Evolutionary conservation across 805 yeast genomes (phyloP), one percentile per base, ranked within the genome.

Genomic region (Saturnispora bothae): DNA sequence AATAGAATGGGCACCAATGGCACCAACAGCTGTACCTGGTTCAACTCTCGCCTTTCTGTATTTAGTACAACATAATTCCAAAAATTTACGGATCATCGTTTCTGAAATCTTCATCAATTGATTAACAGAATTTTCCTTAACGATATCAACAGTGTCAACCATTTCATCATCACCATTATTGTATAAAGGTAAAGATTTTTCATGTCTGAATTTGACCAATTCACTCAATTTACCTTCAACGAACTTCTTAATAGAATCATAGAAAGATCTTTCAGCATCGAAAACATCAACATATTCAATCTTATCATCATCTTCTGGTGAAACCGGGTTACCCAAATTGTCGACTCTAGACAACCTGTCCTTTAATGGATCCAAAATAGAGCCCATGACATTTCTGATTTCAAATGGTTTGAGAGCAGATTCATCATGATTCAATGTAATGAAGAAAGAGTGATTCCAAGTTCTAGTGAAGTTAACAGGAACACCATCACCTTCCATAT

Each of bases 1-100:
- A 66, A 92, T 92, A 31, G 96, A 84, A 58, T 92, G 98, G 0
- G 98, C 98, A 49, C 97, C 98, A 63, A 92, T 88, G 19, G 98
- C 97, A 48, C 98, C 98, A 39, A 92, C 97, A 3, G 98, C 98
- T 4, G 98, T 92, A 45, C 97, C 98, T 1, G 98, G 98, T 59
- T 92, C 98, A 14, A 92, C 96, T 61, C 78, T 79, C 6, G 98
- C 96, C 48, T 80, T 71, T 39, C 76, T 75, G 54, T 92, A 92
- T 61, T 92, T 92, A 48, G 66, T 64, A 43, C 89, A 68, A 48
- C 96, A 83, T 49, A 82, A 73, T 34, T 72, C 69, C 52, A 92
- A 64, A 60, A 92, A 92, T 47, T 67, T 71, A 13, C 58, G 59
- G 14, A 92, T 71, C 45, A 79, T 66, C 15, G 56, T 53, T 29